Base-by-base conservation (phyloP, 2,329 filamentous ascomycete genomes). In the Rutstroemia sp. region DNA sequence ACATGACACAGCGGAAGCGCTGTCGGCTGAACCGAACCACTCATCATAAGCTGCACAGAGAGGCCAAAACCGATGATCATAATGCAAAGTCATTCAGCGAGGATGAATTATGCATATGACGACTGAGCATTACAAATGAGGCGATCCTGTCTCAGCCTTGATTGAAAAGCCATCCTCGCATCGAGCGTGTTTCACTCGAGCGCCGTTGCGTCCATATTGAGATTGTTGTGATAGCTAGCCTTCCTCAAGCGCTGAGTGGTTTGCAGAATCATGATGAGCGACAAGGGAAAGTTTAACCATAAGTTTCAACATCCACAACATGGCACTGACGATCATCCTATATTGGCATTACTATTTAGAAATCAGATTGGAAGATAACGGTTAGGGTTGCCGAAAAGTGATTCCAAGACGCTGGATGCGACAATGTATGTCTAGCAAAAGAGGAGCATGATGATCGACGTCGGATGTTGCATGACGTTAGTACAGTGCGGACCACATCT, bases 51-150 rank as follows among this genome's bases (percentile, higher is more conserved):
- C 17, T 17, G 5, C 34, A 41, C 38, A 34, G 23, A 19, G 34
- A n/a, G 12, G 21, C 17, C 23, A 9, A 9, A 34, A 12, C 23
- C 12, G 19, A 19, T n/a, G 16, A 30, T 16, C 14, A 23, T 3
- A 12, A 49, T 19, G 10, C 48, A 17, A 7, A 17, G 12, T 41
- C 23, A 34, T 23, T 41, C 12, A 67, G 65, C 44, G 67, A 68
- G 46, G 67, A 69, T 51, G 67, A 69, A 60, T 56, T 69, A 54
- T 61, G 67, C 48, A 61, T 64, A 39, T 69, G 56, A 68, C 57
- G 39, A 42, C 12, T 19, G n/a, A 34, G 25, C n/a, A 17, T 7
- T 19, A 48, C 16, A 39, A 5, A 19, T 42, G 10, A 42, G 14
- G 39, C 16, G 7, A n/a, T n/a, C 39, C 39, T 42, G 17, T 19